Evolutionary conservation across 2,329 filamentous ascomycete genomes (phyloP).

Genomic region (Colletotrichum australisinense): DNA sequence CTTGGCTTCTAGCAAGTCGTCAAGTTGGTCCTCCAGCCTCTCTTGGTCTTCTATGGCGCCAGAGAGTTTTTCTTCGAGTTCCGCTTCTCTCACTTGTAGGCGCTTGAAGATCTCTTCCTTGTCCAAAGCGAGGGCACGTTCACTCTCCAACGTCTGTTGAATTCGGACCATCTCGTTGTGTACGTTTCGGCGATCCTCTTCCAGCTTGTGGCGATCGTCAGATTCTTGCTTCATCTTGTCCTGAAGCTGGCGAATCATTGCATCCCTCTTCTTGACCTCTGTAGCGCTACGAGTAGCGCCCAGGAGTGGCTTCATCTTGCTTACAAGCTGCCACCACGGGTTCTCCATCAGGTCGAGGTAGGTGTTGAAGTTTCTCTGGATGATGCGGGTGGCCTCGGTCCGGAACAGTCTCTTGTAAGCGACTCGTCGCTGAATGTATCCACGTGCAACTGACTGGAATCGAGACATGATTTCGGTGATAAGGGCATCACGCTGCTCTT

Average conservation of each 20-base stretch:
- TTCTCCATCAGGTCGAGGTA: slow-evolving; percentile 91
- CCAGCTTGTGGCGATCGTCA: slow-evolving; percentile 80
- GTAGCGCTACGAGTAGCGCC: slow-evolving; percentile 91
- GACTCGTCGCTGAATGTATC: slow-evolving; percentile 87
- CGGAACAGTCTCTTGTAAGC: slow-evolving; percentile 95
- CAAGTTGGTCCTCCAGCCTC: slow-evolving; percentile 90
- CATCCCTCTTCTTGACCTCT: slow-evolving; percentile 95
- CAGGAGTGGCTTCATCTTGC: slow-evolving; percentile 93
- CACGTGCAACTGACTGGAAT: slow-evolving; percentile 92
- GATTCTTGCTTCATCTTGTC: slow-evolving; percentile 84
- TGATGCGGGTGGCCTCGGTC: slow-evolving; percentile 92
- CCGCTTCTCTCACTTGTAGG: slow-evolving; percentile 89
- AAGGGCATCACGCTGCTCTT: slow-evolving; percentile 92
- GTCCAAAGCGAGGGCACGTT: slow-evolving; percentile 93
- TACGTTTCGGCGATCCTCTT: slow-evolving; percentile 90
- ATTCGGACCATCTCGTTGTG: slow-evolving; percentile 89
- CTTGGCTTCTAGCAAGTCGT: slow-evolving; percentile 88
- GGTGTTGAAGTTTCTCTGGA: slow-evolving; percentile 92
- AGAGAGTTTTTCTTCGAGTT: slow-evolving; percentile 91
- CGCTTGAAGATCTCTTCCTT: slow-evolving; percentile 99
- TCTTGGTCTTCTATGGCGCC: slow-evolving; percentile 96
- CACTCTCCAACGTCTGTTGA: slow-evolving; percentile 94
- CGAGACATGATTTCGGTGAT: slow-evolving; percentile 94
- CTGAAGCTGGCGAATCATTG: slow-evolving; percentile 89
- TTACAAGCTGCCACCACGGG: slow-evolving; percentile 97